These are phyloP conservation scores for Colletotrichum phormii DNA, from an alignment of 2,329 filamentous ascomycete genomes.

Conservation along the genomic window DNA sequence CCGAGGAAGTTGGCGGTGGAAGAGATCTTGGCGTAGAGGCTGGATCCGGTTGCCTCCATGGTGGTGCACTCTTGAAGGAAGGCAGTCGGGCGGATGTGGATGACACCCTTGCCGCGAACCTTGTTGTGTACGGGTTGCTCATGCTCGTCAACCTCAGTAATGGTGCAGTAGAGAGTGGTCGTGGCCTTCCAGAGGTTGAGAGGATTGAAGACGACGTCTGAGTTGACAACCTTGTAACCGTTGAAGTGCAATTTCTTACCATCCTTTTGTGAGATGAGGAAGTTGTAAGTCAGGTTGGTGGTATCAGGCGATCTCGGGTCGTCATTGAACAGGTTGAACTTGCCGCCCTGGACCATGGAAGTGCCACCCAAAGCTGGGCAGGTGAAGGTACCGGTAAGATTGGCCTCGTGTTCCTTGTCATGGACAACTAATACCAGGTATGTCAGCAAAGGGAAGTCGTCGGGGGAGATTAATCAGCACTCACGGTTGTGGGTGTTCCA, in stretches of 20 bases:
- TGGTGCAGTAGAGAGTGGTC: conserved; percentile 71
- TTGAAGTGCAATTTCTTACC: conserved; percentile 67
- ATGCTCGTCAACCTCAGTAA: conserved; percentile 54
- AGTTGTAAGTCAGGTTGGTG: conserved; percentile 71
- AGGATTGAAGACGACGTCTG: conserved; percentile 67
- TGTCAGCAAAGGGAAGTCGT: conserved; percentile 32
- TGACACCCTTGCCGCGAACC: conserved; percentile 68
- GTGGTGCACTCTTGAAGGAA: conserved; percentile 67
- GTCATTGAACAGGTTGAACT: conserved; percentile 69
- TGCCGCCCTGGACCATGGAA: conserved; percentile 69
- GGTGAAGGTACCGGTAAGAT: conserved; percentile 69
- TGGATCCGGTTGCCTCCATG: conserved; percentile 61
- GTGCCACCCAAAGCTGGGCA: conserved; percentile 66
- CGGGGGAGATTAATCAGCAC: background rate
- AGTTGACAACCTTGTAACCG: conserved; percentile 72
- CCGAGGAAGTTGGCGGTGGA: conserved; percentile 64
- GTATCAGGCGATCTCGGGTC: conserved; percentile 67
- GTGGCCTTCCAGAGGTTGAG: conserved; percentile 70
- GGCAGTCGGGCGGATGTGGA: conserved; percentile 64
- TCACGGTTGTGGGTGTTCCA: conserved; percentile 57
- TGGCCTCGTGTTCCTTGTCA: conserved; percentile 60
- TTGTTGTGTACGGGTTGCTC: conserved; percentile 47
- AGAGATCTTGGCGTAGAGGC: conserved; percentile 54
- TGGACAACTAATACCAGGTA: conserved; percentile 52
- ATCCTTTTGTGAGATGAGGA: conserved; percentile 66